phyloP scores from a whole-genome alignment of 441 rosid species.

The Hura crepitans region DNA sequence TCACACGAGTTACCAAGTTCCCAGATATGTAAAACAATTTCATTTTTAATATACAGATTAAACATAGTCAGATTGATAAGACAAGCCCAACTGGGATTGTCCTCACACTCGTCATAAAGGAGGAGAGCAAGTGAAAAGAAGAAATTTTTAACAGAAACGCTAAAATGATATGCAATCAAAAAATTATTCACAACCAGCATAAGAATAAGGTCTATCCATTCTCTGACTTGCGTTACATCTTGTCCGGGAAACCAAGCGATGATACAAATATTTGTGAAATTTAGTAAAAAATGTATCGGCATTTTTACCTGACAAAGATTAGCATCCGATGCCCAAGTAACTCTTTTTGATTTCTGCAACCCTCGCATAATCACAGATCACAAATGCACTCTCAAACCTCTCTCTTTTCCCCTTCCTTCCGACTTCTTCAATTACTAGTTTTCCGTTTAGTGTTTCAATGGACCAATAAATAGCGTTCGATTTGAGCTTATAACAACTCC shows the following conservation, averaged over 20 bases:
- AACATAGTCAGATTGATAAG: neutral
- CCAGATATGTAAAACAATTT: neutral
- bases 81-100: neutral
- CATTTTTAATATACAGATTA: neutral
- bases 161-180: neutral
- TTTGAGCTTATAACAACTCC: neutral
- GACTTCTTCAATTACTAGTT: slow-evolving; percentile 27
- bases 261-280: neutral
- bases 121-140: neutral
- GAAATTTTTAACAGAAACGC: neutral
- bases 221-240: neutral
- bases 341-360: slow-evolving; percentile 73
- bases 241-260: neutral
- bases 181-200: neutral
- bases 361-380: slow-evolving; percentile 69
- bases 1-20: neutral
- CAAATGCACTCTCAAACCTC: slow-evolving; percentile 15
- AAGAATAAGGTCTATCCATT: neutral
- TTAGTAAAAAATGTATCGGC: slow-evolving; percentile 4
- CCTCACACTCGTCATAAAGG: neutral
- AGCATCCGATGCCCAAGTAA: slow-evolving; percentile 88
- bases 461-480: slow-evolving; percentile 19
- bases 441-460: slow-evolving; percentile 15
- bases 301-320: slow-evolving; percentile 92
- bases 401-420: slow-evolving; percentile 24